phyloP scores from a whole-genome alignment of 441 rosid genomes.

The Sinapis alba region DNA sequence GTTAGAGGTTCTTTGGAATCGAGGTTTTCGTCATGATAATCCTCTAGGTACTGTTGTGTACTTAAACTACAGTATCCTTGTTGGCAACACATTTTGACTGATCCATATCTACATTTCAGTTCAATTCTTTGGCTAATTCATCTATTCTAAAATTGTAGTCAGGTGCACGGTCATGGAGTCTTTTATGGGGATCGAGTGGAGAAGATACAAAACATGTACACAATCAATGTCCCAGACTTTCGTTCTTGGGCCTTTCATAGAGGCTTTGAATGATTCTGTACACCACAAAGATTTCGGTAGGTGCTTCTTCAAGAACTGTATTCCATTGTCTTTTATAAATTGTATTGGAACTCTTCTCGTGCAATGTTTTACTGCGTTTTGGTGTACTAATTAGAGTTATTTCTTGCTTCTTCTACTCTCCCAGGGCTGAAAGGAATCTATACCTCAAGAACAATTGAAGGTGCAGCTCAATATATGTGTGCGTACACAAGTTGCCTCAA shows the following conservation, averaged over 20 bases:
- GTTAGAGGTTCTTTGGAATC: slow-evolving; percentile 87
- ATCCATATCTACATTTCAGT: slow-evolving; percentile 6
- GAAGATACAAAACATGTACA: slow-evolving; percentile 54
- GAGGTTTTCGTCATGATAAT: slow-evolving; percentile 89
- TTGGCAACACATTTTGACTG: slow-evolving; percentile 18
- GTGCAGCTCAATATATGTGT: slow-evolving; percentile 61
- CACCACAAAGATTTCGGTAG: slow-evolving; percentile 96
- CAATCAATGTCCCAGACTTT: slow-evolving; percentile 72
- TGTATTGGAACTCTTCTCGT: background rate
- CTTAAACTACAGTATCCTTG: slow-evolving; percentile 12
- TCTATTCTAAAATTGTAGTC: slow-evolving; percentile 57
- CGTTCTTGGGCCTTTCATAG: slow-evolving; percentile 80
- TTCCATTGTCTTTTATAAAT: slow-evolving; percentile 1
- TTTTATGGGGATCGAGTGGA: slow-evolving; percentile 81
- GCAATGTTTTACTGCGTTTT: background rate
- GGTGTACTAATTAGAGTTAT: background rate
- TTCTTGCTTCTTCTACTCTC: slow-evolving; percentile 22
- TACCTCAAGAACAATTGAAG: slow-evolving; percentile 68
- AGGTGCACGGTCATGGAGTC: slow-evolving; percentile 96
- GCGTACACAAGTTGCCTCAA: slow-evolving; percentile 62
- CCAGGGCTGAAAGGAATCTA: slow-evolving; percentile 80
- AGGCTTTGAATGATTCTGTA: slow-evolving; percentile 84
- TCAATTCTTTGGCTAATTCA: slow-evolving; percentile 19
- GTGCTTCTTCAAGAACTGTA: slow-evolving; percentile 37
- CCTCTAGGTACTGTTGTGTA: slow-evolving; percentile 69